Conservation (phyloP, 495 filamentous ascomycete genomes). For the Poronia punctata region DNA sequence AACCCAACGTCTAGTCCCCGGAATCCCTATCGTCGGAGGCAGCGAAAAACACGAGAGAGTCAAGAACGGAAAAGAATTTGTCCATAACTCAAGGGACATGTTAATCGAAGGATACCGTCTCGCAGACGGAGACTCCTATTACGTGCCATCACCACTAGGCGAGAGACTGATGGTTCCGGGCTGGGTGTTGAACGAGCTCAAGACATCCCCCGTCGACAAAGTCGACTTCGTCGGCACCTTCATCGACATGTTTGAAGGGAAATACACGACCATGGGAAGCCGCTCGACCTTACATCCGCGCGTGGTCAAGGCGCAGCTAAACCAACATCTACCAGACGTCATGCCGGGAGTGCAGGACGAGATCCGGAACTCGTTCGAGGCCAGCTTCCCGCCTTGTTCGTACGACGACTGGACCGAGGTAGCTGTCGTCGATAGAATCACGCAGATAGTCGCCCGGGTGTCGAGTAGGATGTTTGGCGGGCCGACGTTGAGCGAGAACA, state of each 20-base stretch:
- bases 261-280: conserved; percentile 15
- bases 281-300: conserved; percentile 11
- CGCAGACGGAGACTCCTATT: no score
- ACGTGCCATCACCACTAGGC: conserved; percentile 16
- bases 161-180: conserved; percentile 18
- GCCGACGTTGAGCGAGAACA: conserved; percentile 1
- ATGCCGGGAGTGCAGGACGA: conserved; percentile 10
- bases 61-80: no score
- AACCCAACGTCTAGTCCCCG: no score
- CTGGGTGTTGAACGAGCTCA: conserved; percentile 17
- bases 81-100: no score
- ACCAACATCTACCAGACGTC: conserved; percentile 9
- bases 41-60: no score
- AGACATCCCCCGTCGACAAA: conserved; percentile 15
- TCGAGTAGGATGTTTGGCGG: conserved; percentile 13
- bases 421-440: conserved; percentile 4
- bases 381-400: conserved; percentile 9
- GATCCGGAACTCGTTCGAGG: conserved; percentile 9
- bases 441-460: conserved; percentile 9
- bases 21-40: no score
- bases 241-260: conserved; percentile 18
- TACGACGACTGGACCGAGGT: conserved; percentile 9
- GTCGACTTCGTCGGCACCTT: conserved; percentile 15
- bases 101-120: no score
- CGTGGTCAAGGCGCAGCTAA: conserved; percentile 5